Percentiles rank a stretch among this genome's conserved stretches.
Evolutionary conservation across 352 stramenopile genomes (phyloP).

Genomic region (Nothophytophthora sp.): DNA sequence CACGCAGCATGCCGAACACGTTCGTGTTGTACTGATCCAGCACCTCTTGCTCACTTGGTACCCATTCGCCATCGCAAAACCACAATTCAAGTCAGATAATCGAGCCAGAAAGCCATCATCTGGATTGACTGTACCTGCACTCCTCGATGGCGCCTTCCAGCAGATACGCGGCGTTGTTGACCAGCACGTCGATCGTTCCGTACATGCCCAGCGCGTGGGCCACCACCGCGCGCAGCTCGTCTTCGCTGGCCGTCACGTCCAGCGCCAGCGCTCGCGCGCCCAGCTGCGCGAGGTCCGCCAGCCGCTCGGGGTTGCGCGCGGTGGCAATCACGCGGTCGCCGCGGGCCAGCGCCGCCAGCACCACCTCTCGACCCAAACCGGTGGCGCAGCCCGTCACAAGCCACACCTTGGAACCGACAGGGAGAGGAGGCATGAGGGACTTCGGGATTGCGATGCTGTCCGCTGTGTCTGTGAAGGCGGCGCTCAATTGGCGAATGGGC

Average conservation of each 20-base stretch:
- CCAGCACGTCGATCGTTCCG: slow-evolving; percentile 37
- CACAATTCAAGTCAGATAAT: slow-evolving; percentile 22
- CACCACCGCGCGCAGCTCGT: slow-evolving; percentile 23
- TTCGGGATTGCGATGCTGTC: too few relatives aligned
- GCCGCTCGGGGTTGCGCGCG: slow-evolving; percentile 20
- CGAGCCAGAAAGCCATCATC: slow-evolving; percentile 20
- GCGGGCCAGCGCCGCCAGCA: slow-evolving; percentile 27
- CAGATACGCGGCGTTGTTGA: slow-evolving; percentile 48
- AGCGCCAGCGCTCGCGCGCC: slow-evolving; percentile 32
- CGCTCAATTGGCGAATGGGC: slow-evolving; percentile 13
- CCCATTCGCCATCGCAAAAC: slow-evolving; percentile 8
- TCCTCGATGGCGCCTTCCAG: slow-evolving; percentile 41
- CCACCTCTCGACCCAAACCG: slow-evolving; percentile 34
- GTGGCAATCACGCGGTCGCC: slow-evolving; percentile 45
- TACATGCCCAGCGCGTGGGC: slow-evolving; percentile 14
- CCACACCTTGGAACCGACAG: slow-evolving; percentile 28
- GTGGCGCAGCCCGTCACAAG: slow-evolving; percentile 45
- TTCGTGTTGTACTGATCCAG: slow-evolving; percentile 45
- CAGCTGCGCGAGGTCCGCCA: slow-evolving; percentile 27
- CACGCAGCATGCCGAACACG: slow-evolving; percentile 39
- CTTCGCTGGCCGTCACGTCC: slow-evolving; percentile 35
- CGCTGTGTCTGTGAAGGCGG: too few relatives aligned
- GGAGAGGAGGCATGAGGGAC: slow-evolving; percentile 14
- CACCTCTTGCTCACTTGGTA: slow-evolving; percentile 37
- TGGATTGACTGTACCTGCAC: slow-evolving; percentile 23